phyloP scores from a whole-genome alignment of 495 filamentous ascomycete genomes.

The Penicillium goetzii region DNA sequence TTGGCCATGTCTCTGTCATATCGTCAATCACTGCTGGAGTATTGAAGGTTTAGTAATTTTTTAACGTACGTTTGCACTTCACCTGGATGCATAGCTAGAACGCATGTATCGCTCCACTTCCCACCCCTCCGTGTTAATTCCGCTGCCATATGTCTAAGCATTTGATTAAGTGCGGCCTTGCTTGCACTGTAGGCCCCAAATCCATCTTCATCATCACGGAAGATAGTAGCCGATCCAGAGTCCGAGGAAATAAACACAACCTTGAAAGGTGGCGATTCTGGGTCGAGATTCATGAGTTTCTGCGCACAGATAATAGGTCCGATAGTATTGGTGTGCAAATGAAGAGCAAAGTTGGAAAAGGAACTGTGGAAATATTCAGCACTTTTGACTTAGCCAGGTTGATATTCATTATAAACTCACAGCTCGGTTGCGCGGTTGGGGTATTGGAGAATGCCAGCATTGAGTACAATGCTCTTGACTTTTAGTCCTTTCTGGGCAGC shows the following conservation, averaged over 20 bases:
- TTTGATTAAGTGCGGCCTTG: slow-evolving; percentile 63
- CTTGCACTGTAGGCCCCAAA: slow-evolving; percentile 62
- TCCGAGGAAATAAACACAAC: slow-evolving; percentile 59
- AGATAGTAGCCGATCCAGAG: slow-evolving; percentile 49
- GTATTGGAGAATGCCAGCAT: slow-evolving; percentile 61
- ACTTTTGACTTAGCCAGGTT: too few species aligned
- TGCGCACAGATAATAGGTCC: slow-evolving; percentile 60
- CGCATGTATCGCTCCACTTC: slow-evolving; percentile 47
- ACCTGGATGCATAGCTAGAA: slow-evolving; percentile 60
- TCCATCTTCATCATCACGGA: slow-evolving; percentile 59
- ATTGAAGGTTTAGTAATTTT: neutral
- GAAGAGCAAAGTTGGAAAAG: slow-evolving; percentile 46
- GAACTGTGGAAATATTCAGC: slow-evolving; percentile 18
- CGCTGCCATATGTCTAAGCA: slow-evolving; percentile 57
- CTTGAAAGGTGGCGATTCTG: slow-evolving; percentile 43
- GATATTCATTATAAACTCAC: slow-evolving; percentile 27
- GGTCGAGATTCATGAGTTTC: slow-evolving; percentile 46
- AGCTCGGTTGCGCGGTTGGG: slow-evolving; percentile 60
- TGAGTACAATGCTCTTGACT: slow-evolving; percentile 57
- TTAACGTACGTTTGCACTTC: slow-evolving; percentile 55
- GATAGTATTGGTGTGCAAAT: slow-evolving; percentile 60
- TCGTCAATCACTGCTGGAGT: neutral
- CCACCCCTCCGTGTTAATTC: slow-evolving; percentile 46
- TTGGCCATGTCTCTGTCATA: slow-evolving; percentile 50
- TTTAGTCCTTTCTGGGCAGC: slow-evolving; percentile 4